Conservation (phyloP, 768 basidiomycete species). For the Paxillus involutus region DNA sequence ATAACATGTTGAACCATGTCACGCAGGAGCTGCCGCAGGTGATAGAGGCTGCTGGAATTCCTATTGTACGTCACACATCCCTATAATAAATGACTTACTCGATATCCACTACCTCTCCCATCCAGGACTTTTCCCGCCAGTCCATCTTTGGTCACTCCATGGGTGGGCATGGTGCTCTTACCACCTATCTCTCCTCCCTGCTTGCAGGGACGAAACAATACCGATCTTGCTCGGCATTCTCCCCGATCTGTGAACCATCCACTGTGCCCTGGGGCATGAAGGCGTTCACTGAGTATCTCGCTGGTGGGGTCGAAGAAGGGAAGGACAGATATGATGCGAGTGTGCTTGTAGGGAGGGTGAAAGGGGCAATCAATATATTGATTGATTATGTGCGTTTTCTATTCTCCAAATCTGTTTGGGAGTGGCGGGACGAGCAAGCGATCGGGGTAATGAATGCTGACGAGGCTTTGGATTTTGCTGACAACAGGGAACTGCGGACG, state of each 20-base stretch:
- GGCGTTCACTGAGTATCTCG: constrained; percentile 85
- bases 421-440: background rate
- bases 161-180: constrained; percentile 96
- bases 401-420: background rate
- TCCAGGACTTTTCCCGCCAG: constrained; percentile 76
- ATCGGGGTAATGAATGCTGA: background rate
- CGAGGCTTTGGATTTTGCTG: background rate
- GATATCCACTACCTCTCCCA: background rate
- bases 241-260: constrained; percentile 84
- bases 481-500: constrained; percentile 71
- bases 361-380: constrained; percentile 72
- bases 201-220: constrained; percentile 58
- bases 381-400: constrained; percentile 73
- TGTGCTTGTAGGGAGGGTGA: constrained; percentile 64
- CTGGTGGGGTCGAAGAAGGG: constrained; percentile 76
- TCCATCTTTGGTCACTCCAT: constrained; percentile 97
- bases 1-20: constrained; percentile 88
- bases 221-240: constrained; percentile 86
- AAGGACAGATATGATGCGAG: constrained; percentile 79
- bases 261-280: constrained; percentile 90
- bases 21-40: constrained; percentile 82
- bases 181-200: constrained; percentile 77
- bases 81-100: background rate
- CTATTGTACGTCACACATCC: constrained; percentile 55
- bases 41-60: constrained; percentile 69